A percentile compares a stretch with the other conserved stretches of the same genome.
phyloP scores from a whole-genome alignment of 1,139 yeast species.

The Taphrina flavorubra region DNA sequence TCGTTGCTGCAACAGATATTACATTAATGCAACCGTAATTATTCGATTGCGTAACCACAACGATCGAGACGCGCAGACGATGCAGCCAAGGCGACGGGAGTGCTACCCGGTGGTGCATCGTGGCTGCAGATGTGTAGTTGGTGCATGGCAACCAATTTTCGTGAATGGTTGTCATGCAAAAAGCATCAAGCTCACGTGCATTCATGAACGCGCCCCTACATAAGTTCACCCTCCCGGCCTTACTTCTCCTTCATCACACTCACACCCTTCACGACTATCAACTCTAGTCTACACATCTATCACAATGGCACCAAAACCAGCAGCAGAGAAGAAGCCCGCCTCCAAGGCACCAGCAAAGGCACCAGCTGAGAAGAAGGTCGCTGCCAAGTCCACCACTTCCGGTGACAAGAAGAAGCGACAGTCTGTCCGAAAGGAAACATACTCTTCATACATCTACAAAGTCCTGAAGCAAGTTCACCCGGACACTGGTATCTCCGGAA shows the following conservation, averaged over 20 bases:
- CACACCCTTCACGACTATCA: constrained; percentile 5
- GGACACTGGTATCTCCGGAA: constrained; percentile 98
- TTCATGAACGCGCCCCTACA: constrained; percentile 11
- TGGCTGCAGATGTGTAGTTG: constrained; percentile 7
- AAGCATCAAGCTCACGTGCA: constrained; percentile 24
- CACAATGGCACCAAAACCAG: constrained; percentile 78
- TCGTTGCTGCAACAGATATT: no score
- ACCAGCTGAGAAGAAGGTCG: constrained; percentile 94
- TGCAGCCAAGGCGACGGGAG: background rate
- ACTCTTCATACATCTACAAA: constrained; percentile 97
- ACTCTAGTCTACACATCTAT: constrained; percentile 40
- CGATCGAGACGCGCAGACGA: no score
- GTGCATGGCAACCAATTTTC: constrained; percentile 24
- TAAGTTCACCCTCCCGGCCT: constrained; percentile 19
- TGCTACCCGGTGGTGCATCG: constrained; percentile 3
- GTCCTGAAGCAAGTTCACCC: constrained; percentile 91
- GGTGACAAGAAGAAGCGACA: constrained; percentile 91
- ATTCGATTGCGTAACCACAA: no score
- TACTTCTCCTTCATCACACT: constrained; percentile 16
- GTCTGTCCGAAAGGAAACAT: constrained; percentile 98
- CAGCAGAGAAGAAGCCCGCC: constrained; percentile 73
- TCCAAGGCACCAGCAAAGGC: constrained; percentile 65
- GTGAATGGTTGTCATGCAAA: constrained; percentile 28
- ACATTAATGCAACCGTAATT: no score
- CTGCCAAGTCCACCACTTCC: constrained; percentile 80